phyloP scores from a whole-genome alignment of 352 stramenopile genomes.

The Phytophthora lateralis region DNA sequence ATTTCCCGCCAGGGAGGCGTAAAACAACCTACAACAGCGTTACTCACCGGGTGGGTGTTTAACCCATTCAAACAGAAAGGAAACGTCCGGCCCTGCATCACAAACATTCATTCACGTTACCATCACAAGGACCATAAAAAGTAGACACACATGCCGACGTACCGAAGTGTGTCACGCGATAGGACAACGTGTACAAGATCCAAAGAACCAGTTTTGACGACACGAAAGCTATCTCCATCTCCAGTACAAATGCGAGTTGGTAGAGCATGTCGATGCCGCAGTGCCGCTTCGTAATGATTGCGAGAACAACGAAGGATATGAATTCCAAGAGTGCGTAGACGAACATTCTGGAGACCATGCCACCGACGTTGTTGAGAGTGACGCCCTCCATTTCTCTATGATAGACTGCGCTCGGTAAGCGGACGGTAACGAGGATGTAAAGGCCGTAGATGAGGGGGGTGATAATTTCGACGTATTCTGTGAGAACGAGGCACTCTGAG shows the following conservation, averaged over 20 bases:
- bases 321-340: slow-evolving; percentile 20
- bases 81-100: not conserved
- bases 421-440: slow-evolving; percentile 8
- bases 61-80: not conserved
- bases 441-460: slow-evolving; percentile 31
- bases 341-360: slow-evolving; percentile 12
- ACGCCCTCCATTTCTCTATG: slow-evolving; percentile 29
- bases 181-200: slow-evolving; percentile 13
- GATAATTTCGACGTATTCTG: slow-evolving; percentile 38
- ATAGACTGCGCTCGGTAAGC: slow-evolving; percentile 27
- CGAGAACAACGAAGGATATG: slow-evolving; percentile 11
- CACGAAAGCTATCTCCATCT: slow-evolving; percentile 19
- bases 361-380: not conserved
- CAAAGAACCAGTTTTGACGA: slow-evolving; percentile 23
- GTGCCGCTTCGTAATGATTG: not conserved
- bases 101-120: no score
- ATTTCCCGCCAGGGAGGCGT: no score
- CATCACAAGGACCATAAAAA: not conserved
- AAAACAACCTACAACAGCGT: no score
- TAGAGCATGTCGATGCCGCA: slow-evolving; percentile 18
- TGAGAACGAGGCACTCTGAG: slow-evolving; percentile 34
- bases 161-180: slow-evolving; percentile 2
- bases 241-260: slow-evolving; percentile 30
- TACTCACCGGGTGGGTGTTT: not conserved
- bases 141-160: not conserved